Percentiles rank a stretch among this genome's conserved stretches.
Conservation (phyloP, 768 basidiomycete genomes). For the Hysterangium stoloniferum region DNA sequence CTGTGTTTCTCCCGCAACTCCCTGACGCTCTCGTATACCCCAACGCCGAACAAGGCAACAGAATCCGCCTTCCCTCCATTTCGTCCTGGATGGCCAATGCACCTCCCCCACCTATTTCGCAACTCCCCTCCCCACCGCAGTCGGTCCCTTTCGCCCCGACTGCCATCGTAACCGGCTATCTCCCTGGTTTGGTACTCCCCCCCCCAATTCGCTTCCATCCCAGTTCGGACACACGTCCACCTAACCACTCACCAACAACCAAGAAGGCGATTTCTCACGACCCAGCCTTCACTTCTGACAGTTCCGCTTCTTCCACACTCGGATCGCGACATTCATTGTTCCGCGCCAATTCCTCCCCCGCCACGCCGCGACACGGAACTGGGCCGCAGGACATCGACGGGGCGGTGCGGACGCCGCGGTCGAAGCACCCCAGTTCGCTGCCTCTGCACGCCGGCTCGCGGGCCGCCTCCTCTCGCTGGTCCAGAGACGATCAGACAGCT, state of each 20-base stretch:
- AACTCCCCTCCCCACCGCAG: conserved; percentile 4
- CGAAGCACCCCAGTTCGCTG: conserved; percentile 28
- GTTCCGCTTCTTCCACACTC: background rate
- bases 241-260: too few relatives aligned
- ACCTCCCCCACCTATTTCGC: conserved; percentile 1
- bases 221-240: background rate
- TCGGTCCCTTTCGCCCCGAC: conserved; percentile 3
- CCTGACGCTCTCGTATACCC: too few relatives aligned
- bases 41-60: background rate
- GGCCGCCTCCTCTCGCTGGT: conserved; percentile 26
- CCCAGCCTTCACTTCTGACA: too few relatives aligned
- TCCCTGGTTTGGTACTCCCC: conserved; percentile 1
- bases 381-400: background rate
- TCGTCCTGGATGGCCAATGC: conserved; percentile 4
- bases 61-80: conserved; percentile 11
- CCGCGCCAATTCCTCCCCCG: conserved; percentile 11
- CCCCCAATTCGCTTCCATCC: background rate
- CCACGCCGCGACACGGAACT: background rate
- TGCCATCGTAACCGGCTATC: background rate
- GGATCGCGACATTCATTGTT: conserved; percentile 14
- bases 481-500: conserved; percentile 63
- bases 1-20: too few relatives aligned
- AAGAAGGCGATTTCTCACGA: too few relatives aligned
- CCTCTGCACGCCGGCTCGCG: conserved; percentile 28
- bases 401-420: conserved; percentile 13